Evolutionary conservation across 139 green algal genomes (phyloP).

Genomic region (Chlamydomonas asymmetrica): DNA sequence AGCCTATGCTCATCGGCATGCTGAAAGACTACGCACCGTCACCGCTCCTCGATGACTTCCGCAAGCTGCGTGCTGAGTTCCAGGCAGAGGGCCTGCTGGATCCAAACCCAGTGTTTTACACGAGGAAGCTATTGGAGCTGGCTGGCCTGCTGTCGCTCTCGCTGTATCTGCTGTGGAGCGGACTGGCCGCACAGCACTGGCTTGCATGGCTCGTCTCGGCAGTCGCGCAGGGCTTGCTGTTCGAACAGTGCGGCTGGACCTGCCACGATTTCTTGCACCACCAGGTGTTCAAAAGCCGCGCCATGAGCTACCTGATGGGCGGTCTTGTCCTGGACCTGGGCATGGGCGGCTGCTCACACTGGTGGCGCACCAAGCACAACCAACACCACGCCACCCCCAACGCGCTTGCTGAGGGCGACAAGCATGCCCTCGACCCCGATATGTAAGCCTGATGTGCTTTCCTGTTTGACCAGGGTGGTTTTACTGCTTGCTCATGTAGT

Average conservation of each 20-base stretch:
- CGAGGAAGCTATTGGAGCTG: slow-evolving; percentile 48
- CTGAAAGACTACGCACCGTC: slow-evolving; percentile 7
- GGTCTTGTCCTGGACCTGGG: slow-evolving; percentile 55
- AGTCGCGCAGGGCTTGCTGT: slow-evolving; percentile 63
- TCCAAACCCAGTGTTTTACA: slow-evolving; percentile 57
- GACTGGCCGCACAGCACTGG: not conserved
- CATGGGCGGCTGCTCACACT: slow-evolving; percentile 63
- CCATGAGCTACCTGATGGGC: slow-evolving; percentile 54
- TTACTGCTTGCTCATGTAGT: no score
- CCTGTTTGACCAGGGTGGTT: no score
- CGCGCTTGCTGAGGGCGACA: slow-evolving; percentile 48
- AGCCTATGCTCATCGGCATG: slow-evolving; percentile 52
- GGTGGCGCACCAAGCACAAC: slow-evolving; percentile 76
- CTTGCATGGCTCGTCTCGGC: slow-evolving; percentile 33
- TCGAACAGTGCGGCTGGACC: slow-evolving; percentile 66
- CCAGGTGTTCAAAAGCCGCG: slow-evolving; percentile 54
- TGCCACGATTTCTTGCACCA: slow-evolving; percentile 77
- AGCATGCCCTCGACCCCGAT: slow-evolving; percentile 67
- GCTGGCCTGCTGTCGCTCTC: slow-evolving; percentile 26
- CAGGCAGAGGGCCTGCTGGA: slow-evolving; percentile 53
- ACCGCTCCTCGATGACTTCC: slow-evolving; percentile 58
- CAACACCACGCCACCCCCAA: slow-evolving; percentile 73
- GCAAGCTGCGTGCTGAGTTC: slow-evolving; percentile 52
- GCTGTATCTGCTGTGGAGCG: slow-evolving; percentile 26
- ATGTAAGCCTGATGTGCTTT: no score